Percentiles rank a stretch among this genome's conserved stretches.
phyloP scores from a whole-genome alignment of 176 grass and related monocot genomes.

The Saccharum officinarum region DNA sequence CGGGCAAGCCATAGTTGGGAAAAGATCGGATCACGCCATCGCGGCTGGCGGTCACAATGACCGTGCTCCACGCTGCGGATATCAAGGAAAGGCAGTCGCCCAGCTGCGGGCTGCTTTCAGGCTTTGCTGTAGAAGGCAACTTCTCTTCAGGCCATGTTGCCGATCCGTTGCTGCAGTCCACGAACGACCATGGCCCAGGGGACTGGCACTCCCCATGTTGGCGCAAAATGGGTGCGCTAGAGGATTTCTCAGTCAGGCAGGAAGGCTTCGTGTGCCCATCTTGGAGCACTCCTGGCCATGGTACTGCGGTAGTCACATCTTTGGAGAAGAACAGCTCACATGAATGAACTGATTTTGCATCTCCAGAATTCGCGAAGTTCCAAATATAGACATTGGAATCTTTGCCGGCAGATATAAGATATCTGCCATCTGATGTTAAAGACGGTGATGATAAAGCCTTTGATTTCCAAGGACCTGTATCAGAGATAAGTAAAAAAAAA shows the following conservation, averaged over 20 bases:
- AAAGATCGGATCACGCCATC: conserved; percentile 79
- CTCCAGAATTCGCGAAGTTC: conserved; percentile 39
- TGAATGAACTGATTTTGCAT: conserved; percentile 46
- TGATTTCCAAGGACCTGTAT: conserved; percentile 63
- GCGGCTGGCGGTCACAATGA: conserved; percentile 70
- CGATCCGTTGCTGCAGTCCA: conserved; percentile 39
- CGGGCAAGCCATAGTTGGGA: conserved; percentile 82
- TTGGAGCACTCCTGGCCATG: conserved; percentile 58
- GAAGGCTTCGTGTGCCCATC: neutral
- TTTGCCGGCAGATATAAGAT: conserved; percentile 63
- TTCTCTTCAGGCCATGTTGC: conserved; percentile 89
- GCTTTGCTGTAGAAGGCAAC: conserved; percentile 14
- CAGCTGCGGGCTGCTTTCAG: neutral
- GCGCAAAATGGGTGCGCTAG: neutral
- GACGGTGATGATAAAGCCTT: conserved; percentile 64
- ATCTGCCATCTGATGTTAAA: conserved; percentile 70
- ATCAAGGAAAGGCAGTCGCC: conserved; percentile 21
- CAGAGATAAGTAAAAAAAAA: neutral
- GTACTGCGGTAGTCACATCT: conserved; percentile 48
- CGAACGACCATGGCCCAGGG: conserved; percentile 43
- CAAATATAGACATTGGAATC: conserved; percentile 90
- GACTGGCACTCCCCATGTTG: conserved; percentile 37
- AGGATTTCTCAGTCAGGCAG: conserved; percentile 21
- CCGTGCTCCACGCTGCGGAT: conserved; percentile 60
- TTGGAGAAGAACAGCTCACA: conserved; percentile 76